Evolutionary conservation across 2,329 filamentous ascomycete genomes (phyloP).

Genomic region (Alternaria atra): DNA sequence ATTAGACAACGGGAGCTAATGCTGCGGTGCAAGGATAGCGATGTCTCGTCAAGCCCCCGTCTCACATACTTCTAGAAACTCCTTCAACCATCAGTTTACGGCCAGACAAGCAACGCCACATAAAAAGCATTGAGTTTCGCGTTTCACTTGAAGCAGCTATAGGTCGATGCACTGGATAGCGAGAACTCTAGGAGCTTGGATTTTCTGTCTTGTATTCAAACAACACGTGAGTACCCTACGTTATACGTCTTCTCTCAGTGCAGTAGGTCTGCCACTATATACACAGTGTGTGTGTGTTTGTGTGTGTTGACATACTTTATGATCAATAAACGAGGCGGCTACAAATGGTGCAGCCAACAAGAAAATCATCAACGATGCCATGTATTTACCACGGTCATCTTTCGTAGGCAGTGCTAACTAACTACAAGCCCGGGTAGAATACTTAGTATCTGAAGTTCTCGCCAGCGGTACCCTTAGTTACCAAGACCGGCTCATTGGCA

Average conservation of each 20-base stretch:
- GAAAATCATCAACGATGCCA: no score
- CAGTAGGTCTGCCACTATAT: no score
- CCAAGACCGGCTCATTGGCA: no score
- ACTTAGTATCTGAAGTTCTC: no score
- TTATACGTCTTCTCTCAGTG: neutral
- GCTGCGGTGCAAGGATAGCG: slow-evolving; percentile 8
- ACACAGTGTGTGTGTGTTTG: no score
- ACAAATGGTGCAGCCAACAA: no score
- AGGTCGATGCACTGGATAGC: neutral
- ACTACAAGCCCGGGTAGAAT: no score
- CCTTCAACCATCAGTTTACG: neutral
- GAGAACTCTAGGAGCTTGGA: neutral
- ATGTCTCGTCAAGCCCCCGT: neutral
- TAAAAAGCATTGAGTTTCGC: neutral
- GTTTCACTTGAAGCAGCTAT: neutral
- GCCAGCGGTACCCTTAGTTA: no score
- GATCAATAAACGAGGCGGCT: no score
- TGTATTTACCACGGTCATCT: no score
- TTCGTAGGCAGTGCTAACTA: no score
- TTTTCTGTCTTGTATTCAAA: neutral
- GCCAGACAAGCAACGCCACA: neutral
- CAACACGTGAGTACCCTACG: neutral
- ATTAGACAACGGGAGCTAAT: slow-evolving; percentile 27
- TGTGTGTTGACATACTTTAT: no score
- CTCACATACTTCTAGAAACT: neutral